Conservation (phyloP, 2,329 filamentous ascomycete species). For the Zalaria obscura region DNA sequence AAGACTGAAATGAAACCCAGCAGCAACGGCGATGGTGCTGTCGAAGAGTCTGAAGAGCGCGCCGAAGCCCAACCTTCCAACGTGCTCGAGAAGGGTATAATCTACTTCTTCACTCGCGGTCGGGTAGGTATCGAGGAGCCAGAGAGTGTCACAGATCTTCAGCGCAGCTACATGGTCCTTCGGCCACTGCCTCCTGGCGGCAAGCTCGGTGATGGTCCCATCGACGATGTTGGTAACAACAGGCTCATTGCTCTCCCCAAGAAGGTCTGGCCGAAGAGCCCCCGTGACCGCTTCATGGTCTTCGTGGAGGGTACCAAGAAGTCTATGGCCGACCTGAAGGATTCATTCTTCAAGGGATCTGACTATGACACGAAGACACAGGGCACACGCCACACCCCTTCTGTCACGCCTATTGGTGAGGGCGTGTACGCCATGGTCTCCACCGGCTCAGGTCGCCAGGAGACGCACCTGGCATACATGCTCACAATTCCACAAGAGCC, state of each 20-base stretch:
- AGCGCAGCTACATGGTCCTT: constrained; percentile 66
- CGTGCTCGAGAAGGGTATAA: constrained; percentile 73
- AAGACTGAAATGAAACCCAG: background rate
- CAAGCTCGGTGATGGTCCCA: constrained; percentile 45
- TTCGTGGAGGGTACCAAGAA: constrained; percentile 66
- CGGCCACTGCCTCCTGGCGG: constrained; percentile 57
- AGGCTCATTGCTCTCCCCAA: constrained; percentile 70
- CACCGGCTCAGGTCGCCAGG: constrained; percentile 37
- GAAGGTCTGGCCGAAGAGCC: constrained; percentile 60
- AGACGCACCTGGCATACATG: constrained; percentile 65
- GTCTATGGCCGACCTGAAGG: constrained; percentile 55
- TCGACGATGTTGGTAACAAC: constrained; percentile 45
- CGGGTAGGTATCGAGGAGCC: constrained; percentile 62
- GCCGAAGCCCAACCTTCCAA: constrained; percentile 40
- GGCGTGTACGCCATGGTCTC: constrained; percentile 72
- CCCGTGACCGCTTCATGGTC: constrained; percentile 57
- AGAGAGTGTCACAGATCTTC: constrained; percentile 54
- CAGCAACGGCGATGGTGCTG: constrained; percentile 19
- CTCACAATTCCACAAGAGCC: constrained; percentile 58
- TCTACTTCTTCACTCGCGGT: constrained; percentile 81
- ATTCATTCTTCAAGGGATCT: constrained; percentile 50
- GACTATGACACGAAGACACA: constrained; percentile 66
- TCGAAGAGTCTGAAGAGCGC: constrained; percentile 36
- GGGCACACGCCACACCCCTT: constrained; percentile 53
- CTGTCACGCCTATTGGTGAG: constrained; percentile 64